Conservation (phyloP, 2,329 filamentous ascomycete genomes). For the Pseudogymnoascus sp. region DNA sequence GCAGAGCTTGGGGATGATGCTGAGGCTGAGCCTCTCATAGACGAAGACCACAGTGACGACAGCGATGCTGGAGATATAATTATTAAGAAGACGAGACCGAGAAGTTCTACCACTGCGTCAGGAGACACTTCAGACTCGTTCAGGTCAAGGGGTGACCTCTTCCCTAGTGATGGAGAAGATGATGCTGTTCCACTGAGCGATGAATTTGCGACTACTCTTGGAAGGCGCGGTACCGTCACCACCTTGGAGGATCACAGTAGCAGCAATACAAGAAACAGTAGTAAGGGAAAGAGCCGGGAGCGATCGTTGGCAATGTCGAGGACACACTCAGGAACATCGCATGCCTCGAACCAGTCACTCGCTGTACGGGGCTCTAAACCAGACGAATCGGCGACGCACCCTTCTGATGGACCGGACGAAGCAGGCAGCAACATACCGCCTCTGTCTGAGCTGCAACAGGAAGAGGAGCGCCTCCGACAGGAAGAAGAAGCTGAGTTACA, state of each 20-base stretch:
- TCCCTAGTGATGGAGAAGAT: conserved; percentile 78
- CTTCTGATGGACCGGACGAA: conserved; percentile 20
- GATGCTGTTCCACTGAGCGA: conserved; percentile 90
- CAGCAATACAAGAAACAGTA: conserved; percentile 48
- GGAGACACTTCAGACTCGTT: conserved; percentile 78
- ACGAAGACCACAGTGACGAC: conserved; percentile 45
- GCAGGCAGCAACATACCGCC: conserved; percentile 33
- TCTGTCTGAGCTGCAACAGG: conserved; percentile 44
- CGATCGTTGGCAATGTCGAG: conserved; percentile 34
- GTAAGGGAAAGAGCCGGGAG: conserved; percentile 49
- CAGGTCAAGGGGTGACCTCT: conserved; percentile 80
- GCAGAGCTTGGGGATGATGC: conserved; percentile 34
- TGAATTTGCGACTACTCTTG: conserved; percentile 78
- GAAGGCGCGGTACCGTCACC: conserved; percentile 54
- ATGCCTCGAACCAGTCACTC: conserved; percentile 22
- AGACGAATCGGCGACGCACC: conserved; percentile 28
- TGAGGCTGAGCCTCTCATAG: conserved; percentile 66
- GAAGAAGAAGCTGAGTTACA: conserved; percentile 49
- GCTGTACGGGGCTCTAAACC: conserved; percentile 18
- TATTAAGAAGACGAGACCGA: conserved; percentile 41
- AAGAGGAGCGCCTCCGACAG: conserved; percentile 39
- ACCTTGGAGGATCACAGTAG: conserved; percentile 63
- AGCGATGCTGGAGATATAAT: conserved; percentile 18
- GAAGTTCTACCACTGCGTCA: conserved; percentile 73
- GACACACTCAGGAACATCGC: conserved; percentile 44